Percentiles rank a stretch among this genome's conserved stretches.
Conservation (phyloP, 441 rosid genomes). For the Sinapis alba region DNA sequence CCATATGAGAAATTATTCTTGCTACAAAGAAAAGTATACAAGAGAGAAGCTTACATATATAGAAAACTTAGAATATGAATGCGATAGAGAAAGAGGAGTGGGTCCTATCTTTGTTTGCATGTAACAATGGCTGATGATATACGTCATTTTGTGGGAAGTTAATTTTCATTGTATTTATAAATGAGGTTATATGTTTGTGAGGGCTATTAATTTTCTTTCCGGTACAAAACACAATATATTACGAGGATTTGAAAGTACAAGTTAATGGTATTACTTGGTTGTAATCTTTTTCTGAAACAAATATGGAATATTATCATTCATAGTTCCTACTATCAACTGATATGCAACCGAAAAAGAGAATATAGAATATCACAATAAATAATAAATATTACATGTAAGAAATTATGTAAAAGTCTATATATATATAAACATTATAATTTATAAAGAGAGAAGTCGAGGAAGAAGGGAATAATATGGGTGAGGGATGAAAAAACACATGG, state of each 20-base stretch:
- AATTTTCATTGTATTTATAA: neutral
- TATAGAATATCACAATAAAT: neutral
- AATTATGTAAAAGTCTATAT: neutral
- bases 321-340: neutral
- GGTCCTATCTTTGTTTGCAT: slow-evolving; percentile 29
- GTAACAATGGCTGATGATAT: slow-evolving; percentile 21
- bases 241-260: neutral
- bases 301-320: neutral
- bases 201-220: neutral
- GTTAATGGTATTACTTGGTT: neutral
- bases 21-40: slow-evolving; percentile 22
- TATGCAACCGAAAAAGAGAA: neutral
- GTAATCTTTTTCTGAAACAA: neutral
- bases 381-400: neutral
- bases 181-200: neutral
- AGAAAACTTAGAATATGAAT: slow-evolving; percentile 10
- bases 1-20: slow-evolving; percentile 29
- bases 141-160: slow-evolving; percentile 8
- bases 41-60: slow-evolving; percentile 28
- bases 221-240: neutral
- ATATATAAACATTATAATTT: neutral
- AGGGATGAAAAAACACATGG: slow-evolving; percentile 37
- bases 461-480: slow-evolving; percentile 23
- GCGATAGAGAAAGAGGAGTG: neutral
- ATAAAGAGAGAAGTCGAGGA: neutral